Evolutionary conservation across 2,329 filamentous ascomycete genomes (phyloP).

Genomic region (Ceratocystis papillata): DNA sequence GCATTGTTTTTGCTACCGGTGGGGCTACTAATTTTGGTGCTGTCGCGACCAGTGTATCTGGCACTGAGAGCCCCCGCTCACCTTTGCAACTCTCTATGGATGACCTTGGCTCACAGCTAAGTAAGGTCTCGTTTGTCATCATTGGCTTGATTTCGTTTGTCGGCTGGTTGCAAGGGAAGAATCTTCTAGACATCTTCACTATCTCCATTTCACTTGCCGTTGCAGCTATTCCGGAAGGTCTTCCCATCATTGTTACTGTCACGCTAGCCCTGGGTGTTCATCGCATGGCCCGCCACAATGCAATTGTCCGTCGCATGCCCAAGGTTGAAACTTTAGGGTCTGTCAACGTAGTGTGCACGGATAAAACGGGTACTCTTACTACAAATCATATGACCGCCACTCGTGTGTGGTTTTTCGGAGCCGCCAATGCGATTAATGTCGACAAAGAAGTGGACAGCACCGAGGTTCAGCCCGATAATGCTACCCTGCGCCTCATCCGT

Average conservation of each 20-base stretch:
- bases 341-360: conserved; percentile 99
- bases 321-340: conserved; percentile 96
- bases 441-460: conserved; percentile 44
- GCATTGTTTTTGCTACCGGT: conserved; percentile 93
- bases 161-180: conserved; percentile 80
- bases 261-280: conserved; percentile 90
- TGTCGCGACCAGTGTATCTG: conserved; percentile 85
- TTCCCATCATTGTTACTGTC: conserved; percentile 97
- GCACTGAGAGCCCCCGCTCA: conserved; percentile 89
- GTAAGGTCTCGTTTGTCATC: conserved; percentile 90
- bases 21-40: conserved; percentile 90
- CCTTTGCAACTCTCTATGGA: conserved; percentile 96
- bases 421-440: conserved; percentile 42
- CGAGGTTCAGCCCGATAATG: conserved; percentile 55
- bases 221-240: conserved; percentile 86
- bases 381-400: conserved; percentile 98
- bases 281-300: conserved; percentile 88
- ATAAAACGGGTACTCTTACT: conserved; percentile 94
- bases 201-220: conserved; percentile 95
- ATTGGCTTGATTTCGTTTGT: conserved; percentile 88
- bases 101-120: conserved; percentile 86
- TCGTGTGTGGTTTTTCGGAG: conserved; percentile 90
- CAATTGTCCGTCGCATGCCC: conserved; percentile 88
- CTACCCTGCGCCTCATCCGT: conserved; percentile 68
- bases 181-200: conserved; percentile 87